Conservation (phyloP, 768 basidiomycete genomes). For the Auricularia heimuer region DNA sequence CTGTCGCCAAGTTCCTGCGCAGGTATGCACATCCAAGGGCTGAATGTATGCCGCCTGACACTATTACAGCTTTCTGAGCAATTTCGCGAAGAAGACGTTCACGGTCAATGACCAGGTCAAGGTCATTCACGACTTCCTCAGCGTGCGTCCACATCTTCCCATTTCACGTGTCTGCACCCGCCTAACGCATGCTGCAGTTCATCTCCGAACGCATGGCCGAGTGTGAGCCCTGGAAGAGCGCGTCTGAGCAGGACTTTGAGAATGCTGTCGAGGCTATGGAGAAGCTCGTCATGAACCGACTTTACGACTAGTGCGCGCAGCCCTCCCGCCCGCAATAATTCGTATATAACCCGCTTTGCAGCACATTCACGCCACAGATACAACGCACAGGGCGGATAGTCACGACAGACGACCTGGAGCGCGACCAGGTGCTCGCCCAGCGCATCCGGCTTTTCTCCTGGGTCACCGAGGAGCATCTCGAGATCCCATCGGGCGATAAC, state of each 20-base stretch:
- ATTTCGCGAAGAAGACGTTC: conserved; percentile 86
- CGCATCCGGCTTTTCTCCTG: conserved; percentile 86
- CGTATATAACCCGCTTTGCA: conserved; percentile 23
- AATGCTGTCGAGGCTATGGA: conserved; percentile 99
- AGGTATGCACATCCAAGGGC: conserved; percentile 46
- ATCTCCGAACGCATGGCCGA: conserved; percentile 82
- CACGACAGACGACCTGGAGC: conserved; percentile 92
- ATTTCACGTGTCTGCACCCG: not conserved
- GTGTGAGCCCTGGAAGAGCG: conserved; percentile 67
- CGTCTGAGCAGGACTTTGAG: conserved; percentile 78
- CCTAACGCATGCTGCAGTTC: conserved; percentile 42
- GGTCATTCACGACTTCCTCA: conserved; percentile 88
- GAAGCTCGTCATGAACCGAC: conserved; percentile 96
- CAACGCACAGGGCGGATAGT: conserved; percentile 56
- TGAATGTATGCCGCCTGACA: not conserved
- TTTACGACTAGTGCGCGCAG: conserved; percentile 81
- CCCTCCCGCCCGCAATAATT: not conserved
- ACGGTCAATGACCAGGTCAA: conserved; percentile 90
- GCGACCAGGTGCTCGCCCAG: conserved; percentile 83
- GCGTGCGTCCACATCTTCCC: conserved; percentile 37
- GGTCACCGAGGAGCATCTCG: conserved; percentile 82
- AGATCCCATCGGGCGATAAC: conserved; percentile 71
- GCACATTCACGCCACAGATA: conserved; percentile 88
- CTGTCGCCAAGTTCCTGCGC: conserved; percentile 88
- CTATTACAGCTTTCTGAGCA: conserved; percentile 72